These are phyloP conservation scores for Sarocladiaceae sp. DNA, from an alignment of 2,329 filamentous ascomycete species.

Conservation along the genomic window DNA sequence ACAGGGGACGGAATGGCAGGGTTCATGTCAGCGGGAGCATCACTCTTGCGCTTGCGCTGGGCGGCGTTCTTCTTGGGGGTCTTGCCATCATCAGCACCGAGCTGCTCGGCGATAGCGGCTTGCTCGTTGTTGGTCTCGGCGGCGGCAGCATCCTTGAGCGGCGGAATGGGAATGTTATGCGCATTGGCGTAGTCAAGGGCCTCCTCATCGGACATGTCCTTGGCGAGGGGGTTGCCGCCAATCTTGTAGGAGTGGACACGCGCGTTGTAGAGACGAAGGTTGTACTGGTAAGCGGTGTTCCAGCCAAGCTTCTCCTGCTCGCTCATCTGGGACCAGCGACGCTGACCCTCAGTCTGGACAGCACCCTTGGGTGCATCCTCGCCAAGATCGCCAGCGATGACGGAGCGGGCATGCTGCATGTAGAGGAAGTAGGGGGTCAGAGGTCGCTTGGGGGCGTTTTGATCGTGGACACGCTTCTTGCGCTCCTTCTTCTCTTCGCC, in stretches of 20 bases:
- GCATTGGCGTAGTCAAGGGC: slow-evolving; percentile 58
- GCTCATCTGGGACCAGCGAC: slow-evolving; percentile 77
- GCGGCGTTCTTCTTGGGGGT: slow-evolving; percentile 53
- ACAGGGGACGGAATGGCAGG: slow-evolving; percentile 34
- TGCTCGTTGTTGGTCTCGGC: slow-evolving; percentile 38
- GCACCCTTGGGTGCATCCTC: slow-evolving; percentile 76
- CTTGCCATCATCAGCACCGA: slow-evolving; percentile 43
- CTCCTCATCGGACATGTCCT: slow-evolving; percentile 58
- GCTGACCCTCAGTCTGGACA: slow-evolving; percentile 81
- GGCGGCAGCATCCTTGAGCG: slow-evolving; percentile 35
- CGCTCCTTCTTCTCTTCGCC: slow-evolving; percentile 77
- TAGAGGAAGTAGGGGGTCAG: slow-evolving; percentile 94
- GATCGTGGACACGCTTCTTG: slow-evolving; percentile 83
- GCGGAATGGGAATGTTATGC: slow-evolving; percentile 49
- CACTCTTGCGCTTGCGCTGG: slow-evolving; percentile 54
- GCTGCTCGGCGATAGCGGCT: slow-evolving; percentile 56
- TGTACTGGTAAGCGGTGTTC: slow-evolving; percentile 66
- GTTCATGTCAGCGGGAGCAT: slow-evolving; percentile 37
- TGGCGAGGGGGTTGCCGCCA: slow-evolving; percentile 51
- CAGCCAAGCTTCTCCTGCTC: slow-evolving; percentile 67
- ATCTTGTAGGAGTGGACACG: slow-evolving; percentile 61
- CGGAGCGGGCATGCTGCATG: slow-evolving; percentile 80
- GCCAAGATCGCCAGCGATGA: slow-evolving; percentile 76
- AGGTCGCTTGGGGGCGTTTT: slow-evolving; percentile 91
- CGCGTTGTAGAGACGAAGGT: slow-evolving; percentile 61